Conservation (phyloP, 139 green algal genomes). For the Microglena sp. region DNA sequence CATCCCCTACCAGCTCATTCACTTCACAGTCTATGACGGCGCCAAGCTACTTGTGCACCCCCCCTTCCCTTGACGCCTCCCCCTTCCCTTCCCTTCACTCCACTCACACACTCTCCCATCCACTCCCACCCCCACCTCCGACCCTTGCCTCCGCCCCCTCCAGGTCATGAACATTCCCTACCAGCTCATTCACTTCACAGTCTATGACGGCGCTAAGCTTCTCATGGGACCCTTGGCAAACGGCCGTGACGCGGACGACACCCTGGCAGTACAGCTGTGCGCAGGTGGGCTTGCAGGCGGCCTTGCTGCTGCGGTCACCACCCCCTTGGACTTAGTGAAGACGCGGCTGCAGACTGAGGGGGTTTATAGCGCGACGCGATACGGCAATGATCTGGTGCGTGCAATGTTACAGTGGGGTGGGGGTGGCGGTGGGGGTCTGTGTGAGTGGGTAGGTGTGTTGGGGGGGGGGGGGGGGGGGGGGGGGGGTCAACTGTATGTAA, state of each 20-base stretch:
- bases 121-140: constrained; percentile 52
- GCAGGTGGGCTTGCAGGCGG: constrained; percentile 71
- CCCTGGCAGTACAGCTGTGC: constrained; percentile 43
- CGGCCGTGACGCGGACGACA: constrained; percentile 17
- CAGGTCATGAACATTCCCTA: constrained; percentile 96
- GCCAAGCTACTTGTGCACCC: too few species aligned
- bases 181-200: constrained; percentile 83
- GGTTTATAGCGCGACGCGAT: constrained; percentile 38
- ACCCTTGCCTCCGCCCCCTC: constrained; percentile 61
- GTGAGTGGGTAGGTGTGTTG: neutral
- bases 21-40: constrained; percentile 89
- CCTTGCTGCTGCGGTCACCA: constrained; percentile 57
- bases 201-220: constrained; percentile 89
- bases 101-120: neutral
- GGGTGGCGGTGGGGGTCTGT: neutral
- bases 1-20: constrained; percentile 84
- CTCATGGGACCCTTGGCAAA: neutral
- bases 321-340: constrained; percentile 86
- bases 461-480: neutral
- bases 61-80: too few species aligned
- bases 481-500: too few species aligned
- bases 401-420: constrained; percentile 2
- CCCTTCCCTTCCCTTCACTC: too few species aligned
- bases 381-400: constrained; percentile 47
- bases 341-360: constrained; percentile 83